Base-by-base conservation (phyloP, 148 eudicot species). In the Amaranthus cruentus region DNA sequence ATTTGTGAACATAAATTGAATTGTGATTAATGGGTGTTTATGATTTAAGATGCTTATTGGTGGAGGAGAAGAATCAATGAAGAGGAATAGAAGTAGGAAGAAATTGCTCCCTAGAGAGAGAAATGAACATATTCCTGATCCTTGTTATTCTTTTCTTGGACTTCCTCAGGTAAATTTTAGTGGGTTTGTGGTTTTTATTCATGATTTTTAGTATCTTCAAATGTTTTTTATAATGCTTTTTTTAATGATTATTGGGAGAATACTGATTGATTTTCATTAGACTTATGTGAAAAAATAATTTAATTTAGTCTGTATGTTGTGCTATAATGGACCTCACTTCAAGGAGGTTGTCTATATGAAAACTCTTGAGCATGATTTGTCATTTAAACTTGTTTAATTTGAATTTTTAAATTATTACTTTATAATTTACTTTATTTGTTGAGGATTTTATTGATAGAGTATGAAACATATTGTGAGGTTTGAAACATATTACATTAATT, bases 21-120 rank as follows among this genome's bases (percentile, higher is more conserved):
- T 28, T 28, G 38, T 28, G 38, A 28, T 28, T 38, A 14, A 56
- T 71, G 42, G 48, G 13, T 49, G 5, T 61, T 38, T 9, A 15
- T 13, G 1, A 56, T 57, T 3, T 12, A 51, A 91, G 93, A 96
- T 91, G 21, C 21, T 85, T 66, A 84, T 46, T 55, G 99, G 97
- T 7, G 96, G 99, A n/a, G 97, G 99, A 10, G 73, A 78, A 6
- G 97, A 86, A 54, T 90, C 99, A 44, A 92, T 95, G 63, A 88
- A 88, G 85, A 95, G 97, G 81, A 90, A 91, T 73, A 80, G 38
- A 55, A 87, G 91, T 65, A 90, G 99, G 89, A 88, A 88, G 50
- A 95, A 95, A 87, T 85, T 95, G 78, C 88, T 95, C 67, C 97
- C 97, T 11, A 83, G 99, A 79, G 93, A 95, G 84, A 81, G 99